Conservation (phyloP, 768 basidiomycete genomes). For the Psilocybe sp. region DNA sequence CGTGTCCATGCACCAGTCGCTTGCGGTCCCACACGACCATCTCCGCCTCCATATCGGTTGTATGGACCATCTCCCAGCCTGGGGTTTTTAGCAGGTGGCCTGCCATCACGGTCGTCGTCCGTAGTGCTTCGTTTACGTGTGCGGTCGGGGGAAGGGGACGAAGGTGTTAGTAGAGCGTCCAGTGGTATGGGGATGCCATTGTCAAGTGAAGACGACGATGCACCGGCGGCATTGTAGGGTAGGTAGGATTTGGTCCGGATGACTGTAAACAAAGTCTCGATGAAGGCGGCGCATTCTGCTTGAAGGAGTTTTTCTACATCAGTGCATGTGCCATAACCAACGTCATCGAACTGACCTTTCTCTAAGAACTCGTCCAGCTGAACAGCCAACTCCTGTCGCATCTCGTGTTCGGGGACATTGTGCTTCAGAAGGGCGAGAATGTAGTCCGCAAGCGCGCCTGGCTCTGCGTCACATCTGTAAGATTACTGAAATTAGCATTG, state of each 20-base stretch:
- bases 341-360: constrained; percentile 53
- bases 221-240: constrained; percentile 53
- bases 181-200: constrained; percentile 80
- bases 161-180: constrained; percentile 52
- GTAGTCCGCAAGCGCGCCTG: constrained; percentile 90
- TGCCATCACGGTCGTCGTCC: constrained; percentile 57
- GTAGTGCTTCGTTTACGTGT: constrained; percentile 65
- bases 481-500: constrained; percentile 9
- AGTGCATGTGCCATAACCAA: not conserved
- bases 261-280: constrained; percentile 82
- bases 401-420: constrained; percentile 77
- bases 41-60: constrained; percentile 46
- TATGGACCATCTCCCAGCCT: constrained; percentile 69
- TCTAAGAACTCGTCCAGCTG: constrained; percentile 94
- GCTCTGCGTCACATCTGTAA: constrained; percentile 92
- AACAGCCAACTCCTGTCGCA: constrained; percentile 70
- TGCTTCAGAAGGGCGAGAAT: constrained; percentile 91
- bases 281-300: constrained; percentile 70
- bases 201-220: constrained; percentile 46
- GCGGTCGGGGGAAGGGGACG: constrained; percentile 42
- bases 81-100: constrained; percentile 68
- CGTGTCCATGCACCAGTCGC: constrained; percentile 43
- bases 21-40: constrained; percentile 25
- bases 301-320: constrained; percentile 11
- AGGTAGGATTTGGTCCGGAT: constrained; percentile 85